Evolutionary conservation across 2,329 filamentous ascomycete species (phyloP), one percentile per base, ranked within the genome.

Genomic region (Malbranchea cinnamomea): DNA sequence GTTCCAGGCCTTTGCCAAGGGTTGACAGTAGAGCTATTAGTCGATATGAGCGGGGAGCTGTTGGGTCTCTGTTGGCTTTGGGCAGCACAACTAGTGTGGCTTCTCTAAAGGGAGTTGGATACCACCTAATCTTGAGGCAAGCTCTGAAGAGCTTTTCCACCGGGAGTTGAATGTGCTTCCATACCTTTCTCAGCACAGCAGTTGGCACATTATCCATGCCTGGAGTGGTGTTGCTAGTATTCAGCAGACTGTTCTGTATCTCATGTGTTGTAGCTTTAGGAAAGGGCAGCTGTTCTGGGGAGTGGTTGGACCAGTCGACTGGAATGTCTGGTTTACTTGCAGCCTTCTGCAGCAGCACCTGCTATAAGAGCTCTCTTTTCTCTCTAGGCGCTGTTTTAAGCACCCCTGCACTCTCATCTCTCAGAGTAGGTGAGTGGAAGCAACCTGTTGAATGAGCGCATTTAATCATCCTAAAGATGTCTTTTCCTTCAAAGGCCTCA

Each of bases 1-100:
- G 33, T 31, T 49, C 42, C 6, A 49, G 38, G 2, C 46, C 37
- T 31, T 49, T 49, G n/a, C 43, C 36, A 2, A 50, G 37, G 18
- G 26, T 44, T 3, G 37, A 44, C 4, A 47, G 40, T 9, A 49
- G 38, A 26, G 42, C 44, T 21, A 48, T 48, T 3, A 36, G 41
- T 8, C 40, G 34, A 37, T 34, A 49, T 14, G 39, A 38, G n/a
- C 34, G 25, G 4, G 37, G 37, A 2, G 20, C 28, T 5, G 31
- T 37, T 6, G 39, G 34, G 30, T 47, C 32, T 29, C 40, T 34
- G 10, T 39, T 40, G 2, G 35, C 40, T 33, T 48, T 48, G 2
- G 34, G 27, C 26, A 48, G 42, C 15, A 46, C 44, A 6, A 46
- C 30, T 3, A 46, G 37, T 26, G 44, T 40, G 6, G 37, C 41